phyloP scores from a whole-genome alignment of 768 basidiomycete species.

The Heimioporus sp. region DNA sequence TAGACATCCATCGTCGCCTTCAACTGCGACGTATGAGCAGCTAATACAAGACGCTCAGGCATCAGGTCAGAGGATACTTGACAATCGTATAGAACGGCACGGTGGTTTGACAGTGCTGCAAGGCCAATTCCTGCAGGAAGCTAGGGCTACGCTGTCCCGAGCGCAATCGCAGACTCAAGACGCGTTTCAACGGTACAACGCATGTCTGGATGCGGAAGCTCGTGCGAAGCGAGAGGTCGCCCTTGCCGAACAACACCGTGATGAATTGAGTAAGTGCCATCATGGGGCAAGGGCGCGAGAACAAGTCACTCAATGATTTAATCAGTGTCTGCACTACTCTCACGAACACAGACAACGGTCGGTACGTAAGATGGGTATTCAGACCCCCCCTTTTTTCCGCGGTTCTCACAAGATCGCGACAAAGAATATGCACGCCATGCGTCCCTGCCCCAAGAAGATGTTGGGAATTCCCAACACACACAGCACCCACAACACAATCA shows the following conservation, averaged over 20 bases:
- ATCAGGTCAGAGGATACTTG: slow-evolving; percentile 47
- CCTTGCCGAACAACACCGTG: slow-evolving; percentile 66
- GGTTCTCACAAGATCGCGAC: slow-evolving; percentile 20
- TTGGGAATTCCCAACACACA: slow-evolving; percentile 28
- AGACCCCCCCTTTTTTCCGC: slow-evolving; percentile 2
- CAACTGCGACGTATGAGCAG: slow-evolving; percentile 49
- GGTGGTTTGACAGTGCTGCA: slow-evolving; percentile 13
- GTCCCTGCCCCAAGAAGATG: slow-evolving; percentile 30
- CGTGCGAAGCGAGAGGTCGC: slow-evolving; percentile 64
- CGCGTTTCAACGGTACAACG: slow-evolving; percentile 65
- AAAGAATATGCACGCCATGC: slow-evolving; percentile 34
- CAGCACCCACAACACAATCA: slow-evolving; percentile 29
- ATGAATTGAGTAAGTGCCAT: slow-evolving; percentile 47
- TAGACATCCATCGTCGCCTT: slow-evolving; percentile 51
- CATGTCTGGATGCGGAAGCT: slow-evolving; percentile 64
- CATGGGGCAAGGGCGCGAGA: slow-evolving; percentile 11
- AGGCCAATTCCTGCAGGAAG: slow-evolving; percentile 64
- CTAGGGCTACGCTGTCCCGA: slow-evolving; percentile 56
- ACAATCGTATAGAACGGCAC: slow-evolving; percentile 2
- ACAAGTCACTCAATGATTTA: slow-evolving; percentile 15
- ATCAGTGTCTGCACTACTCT: slow-evolving; percentile 33
- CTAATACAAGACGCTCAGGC: slow-evolving; percentile 55
- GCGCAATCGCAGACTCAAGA: slow-evolving; percentile 74
- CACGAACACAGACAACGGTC: slow-evolving; percentile 34
- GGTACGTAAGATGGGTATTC: slow-evolving; percentile 27